Base-by-base conservation (phyloP, 2,329 filamentous ascomycete species). In the Rosellinia necatrix region DNA sequence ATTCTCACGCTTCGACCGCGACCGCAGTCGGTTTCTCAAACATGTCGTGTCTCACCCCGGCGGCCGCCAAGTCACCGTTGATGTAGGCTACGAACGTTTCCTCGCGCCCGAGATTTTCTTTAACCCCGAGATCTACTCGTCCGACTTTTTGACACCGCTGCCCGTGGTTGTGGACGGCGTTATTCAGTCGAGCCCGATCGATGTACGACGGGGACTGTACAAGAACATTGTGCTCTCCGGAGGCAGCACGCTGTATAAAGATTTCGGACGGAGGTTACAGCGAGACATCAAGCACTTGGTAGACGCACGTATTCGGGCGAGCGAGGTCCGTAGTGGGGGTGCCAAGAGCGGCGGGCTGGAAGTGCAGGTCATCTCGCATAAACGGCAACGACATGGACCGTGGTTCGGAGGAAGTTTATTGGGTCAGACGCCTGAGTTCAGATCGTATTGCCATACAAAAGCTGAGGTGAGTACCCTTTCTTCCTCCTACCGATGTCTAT, bases 181-280 rank as follows among this genome's bases (percentile, higher is more conserved):
- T 62, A 99, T 99, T 68, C 94, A 99, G 76, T 93, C 92, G 53
- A 96, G 93, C 29, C 94, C 94, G 37, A 99, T 99, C 68, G 94
- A 99, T 71, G 96, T 99, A 41, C 89, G 94, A 70, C 87, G 94
- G 76, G 94, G 94, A 37, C 82, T 99, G 32, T 99, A 99, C 85
- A 99, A 99, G 86, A 99, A 99, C 78, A 99, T 99, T 76, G 94
- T 99, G 30, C 82, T 99, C 32, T 97, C 93, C 3, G 94, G 94
- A 72, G 94, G 94, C 68, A 97, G 92, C 66, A 99, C 94, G 19
- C 80, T 99, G 60, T 99, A 97, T 84, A 97, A 97, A 77, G 92
- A 99, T 76, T 99, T 99, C 75, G 94, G 94, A 22, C 87, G 94
- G 64, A 86, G 94, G 72, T 81, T 99, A 79, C 96, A 99, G 78